phyloP scores from a whole-genome alignment of 2,329 filamentous ascomycete genomes.

The Colletotrichum tropicicola region DNA sequence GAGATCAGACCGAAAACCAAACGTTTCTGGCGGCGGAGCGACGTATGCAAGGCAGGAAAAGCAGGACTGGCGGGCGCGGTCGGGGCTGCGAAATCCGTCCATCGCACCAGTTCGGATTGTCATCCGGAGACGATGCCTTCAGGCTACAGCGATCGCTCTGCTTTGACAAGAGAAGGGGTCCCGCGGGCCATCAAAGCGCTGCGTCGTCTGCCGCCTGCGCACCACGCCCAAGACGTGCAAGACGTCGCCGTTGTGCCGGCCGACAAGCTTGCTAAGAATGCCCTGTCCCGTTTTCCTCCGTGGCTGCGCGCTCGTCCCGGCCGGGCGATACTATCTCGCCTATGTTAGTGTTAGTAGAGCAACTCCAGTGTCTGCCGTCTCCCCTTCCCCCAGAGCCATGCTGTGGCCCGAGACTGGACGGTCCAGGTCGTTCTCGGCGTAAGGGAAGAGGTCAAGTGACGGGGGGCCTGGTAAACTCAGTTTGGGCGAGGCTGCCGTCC shows the following conservation, averaged over 20 bases:
- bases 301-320: slow-evolving; percentile 6
- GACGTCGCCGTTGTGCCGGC: background rate
- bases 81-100: background rate
- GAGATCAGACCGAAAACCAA: slow-evolving; percentile 28
- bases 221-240: background rate
- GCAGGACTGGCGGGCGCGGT: background rate
- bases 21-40: slow-evolving; percentile 6
- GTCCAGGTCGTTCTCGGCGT: slow-evolving; percentile 7
- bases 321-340: background rate
- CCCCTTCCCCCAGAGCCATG: background rate
- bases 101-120: slow-evolving; percentile 30
- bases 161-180: slow-evolving; percentile 24
- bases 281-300: background rate
- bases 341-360: background rate
- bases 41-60: background rate
- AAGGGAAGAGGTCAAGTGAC: slow-evolving; percentile 22
- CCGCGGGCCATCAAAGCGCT: slow-evolving; percentile 22
- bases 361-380: background rate
- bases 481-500: slow-evolving; percentile 20
- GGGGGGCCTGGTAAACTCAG: slow-evolving; percentile 13
- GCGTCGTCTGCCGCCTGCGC: background rate
- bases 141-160: background rate
- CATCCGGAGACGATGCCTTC: slow-evolving; percentile 17
- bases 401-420: slow-evolving; percentile 1
- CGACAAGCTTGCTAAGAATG: background rate